A percentile compares a stretch with the other conserved stretches of the same genome.
Conservation (phyloP, 148 eudicot species). For the Fagopyrum homotropicum region DNA sequence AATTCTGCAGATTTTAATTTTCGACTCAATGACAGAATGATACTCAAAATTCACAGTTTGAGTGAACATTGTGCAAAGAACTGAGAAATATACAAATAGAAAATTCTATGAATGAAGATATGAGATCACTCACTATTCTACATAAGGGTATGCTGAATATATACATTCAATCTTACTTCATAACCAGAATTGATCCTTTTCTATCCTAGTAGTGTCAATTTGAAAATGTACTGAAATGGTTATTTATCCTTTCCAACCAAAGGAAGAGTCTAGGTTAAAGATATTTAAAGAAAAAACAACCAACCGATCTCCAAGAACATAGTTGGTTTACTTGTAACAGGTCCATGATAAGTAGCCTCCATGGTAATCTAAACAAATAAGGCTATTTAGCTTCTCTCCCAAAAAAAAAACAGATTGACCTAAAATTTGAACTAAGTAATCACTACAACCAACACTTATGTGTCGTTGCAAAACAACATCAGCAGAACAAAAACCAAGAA, state of each 20-base stretch:
- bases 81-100: background rate
- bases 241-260: background rate
- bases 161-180: background rate
- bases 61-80: background rate
- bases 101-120: background rate
- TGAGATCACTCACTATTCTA: background rate
- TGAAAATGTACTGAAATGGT: background rate
- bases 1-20: slow-evolving; percentile 7
- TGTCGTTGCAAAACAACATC: background rate
- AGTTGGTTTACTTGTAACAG: slow-evolving; percentile 71
- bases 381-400: background rate
- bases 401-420: background rate
- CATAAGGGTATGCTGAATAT: background rate
- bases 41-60: background rate
- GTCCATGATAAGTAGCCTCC: slow-evolving; percentile 98
- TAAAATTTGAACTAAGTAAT: background rate
- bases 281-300: background rate
- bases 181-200: background rate
- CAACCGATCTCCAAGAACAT: slow-evolving; percentile 88
- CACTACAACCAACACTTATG: background rate
- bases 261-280: background rate
- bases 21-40: background rate
- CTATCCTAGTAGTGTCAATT: background rate
- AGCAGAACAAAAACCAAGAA: background rate
- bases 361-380: slow-evolving; percentile 51